Base-by-base conservation (phyloP, 2,329 filamentous ascomycete species). In the Pezicula carpinea region DNA sequence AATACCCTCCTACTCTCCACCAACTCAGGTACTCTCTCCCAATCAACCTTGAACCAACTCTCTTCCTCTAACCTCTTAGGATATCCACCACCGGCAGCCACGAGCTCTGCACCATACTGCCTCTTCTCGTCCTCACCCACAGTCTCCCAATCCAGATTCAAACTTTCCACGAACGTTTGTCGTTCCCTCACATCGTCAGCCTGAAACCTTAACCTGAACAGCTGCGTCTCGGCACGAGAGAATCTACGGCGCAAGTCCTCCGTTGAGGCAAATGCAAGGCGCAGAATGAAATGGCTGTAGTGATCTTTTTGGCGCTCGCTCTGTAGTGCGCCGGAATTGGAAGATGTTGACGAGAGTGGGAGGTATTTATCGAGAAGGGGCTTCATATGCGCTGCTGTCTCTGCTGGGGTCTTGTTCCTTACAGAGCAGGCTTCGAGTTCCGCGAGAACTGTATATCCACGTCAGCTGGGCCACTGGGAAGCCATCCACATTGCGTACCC, bases 281-380 rank as follows among this genome's bases (percentile, higher is more conserved):
- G 83, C 5, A 99, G 79, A 52, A 97, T 99, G 65, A 96, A 99
- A 67, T 99, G 93, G 47, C 88, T 93, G 69, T 97, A 99, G 69
- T 99, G 93, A 59, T 99, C 93, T 64, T 93, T 95, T 66, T 92
- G 87, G 22, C 92, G 79, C 69, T 99, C 89, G 29, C 80, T 69
- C 19, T 79, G 76, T 13, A 92, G 69, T 59, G 72, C 77, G 54
- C 65, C 69, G 36, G 66, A 76, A 51, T 60, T 73, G 1, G 87
- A 87, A 46, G 80, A 85, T 61, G 90, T 92, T 36, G 85, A 78
- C 52, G 84, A 82, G 15, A 96, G 81, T 0, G 87, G 87, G 4
- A 96, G 76, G 66, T 89, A 87, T 69, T 96, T 96, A 50, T 91
- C 82, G 43, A 97, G 79, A 38, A 96, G 79, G 6, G 88, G 84